Conservation (phyloP, 2,329 filamentous ascomycete species). For the Dactylellina leptospora region DNA sequence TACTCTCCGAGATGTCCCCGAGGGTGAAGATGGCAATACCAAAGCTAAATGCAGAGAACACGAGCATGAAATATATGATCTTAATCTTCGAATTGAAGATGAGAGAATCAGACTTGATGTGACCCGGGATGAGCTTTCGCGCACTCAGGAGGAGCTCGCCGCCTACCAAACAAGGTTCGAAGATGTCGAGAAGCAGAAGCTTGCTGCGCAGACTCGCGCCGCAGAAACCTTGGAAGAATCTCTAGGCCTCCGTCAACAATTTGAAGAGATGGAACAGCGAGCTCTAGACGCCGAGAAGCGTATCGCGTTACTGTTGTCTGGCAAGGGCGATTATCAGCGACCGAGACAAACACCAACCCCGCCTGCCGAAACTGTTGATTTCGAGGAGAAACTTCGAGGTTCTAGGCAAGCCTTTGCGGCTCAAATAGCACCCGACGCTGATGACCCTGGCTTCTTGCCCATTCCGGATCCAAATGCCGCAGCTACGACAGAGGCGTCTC, state of each 20-base stretch:
- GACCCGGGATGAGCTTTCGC: slow-evolving; percentile 35
- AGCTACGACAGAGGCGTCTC: slow-evolving; percentile 35
- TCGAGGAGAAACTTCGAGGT: slow-evolving; percentile 49
- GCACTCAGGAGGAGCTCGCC: slow-evolving; percentile 46
- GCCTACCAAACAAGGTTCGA: slow-evolving; percentile 43
- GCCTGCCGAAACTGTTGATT: slow-evolving; percentile 51
- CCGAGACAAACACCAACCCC: slow-evolving; percentile 46
- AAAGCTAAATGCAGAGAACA: slow-evolving; percentile 31
- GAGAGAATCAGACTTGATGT: slow-evolving; percentile 43
- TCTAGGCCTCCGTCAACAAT: slow-evolving; percentile 29
- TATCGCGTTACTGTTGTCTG: slow-evolving; percentile 21
- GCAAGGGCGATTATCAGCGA: slow-evolving; percentile 40
- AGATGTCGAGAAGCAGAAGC: slow-evolving; percentile 46
- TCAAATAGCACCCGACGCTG: slow-evolving; percentile 20
- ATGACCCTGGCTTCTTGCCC: slow-evolving; percentile 49
- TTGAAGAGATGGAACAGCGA: slow-evolving; percentile 45
- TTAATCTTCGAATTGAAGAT: slow-evolving; percentile 43
- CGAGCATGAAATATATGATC: slow-evolving; percentile 46
- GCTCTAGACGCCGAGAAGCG: slow-evolving; percentile 39
- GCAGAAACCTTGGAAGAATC: slow-evolving; percentile 49
- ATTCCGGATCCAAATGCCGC: slow-evolving; percentile 34
- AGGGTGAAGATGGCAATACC: slow-evolving; percentile 4
- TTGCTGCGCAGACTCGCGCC: slow-evolving; percentile 49
- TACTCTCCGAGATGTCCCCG: slow-evolving; percentile 26
- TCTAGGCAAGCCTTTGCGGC: slow-evolving; percentile 40